Conservation (phyloP, 306 rosid species). For the Quercus suber region DNA sequence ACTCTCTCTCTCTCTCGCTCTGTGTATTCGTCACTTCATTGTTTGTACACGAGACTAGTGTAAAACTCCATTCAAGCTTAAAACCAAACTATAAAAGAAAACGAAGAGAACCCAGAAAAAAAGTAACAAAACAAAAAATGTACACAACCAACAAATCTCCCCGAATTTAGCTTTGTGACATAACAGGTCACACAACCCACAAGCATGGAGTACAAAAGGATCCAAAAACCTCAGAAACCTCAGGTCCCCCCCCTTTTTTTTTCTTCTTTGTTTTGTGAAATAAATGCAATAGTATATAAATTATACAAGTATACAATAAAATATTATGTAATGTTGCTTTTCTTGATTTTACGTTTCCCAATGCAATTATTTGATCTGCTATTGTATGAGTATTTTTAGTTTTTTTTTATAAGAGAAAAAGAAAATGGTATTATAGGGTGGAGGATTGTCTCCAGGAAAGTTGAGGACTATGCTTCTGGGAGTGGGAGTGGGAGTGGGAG, state of each 20-base stretch:
- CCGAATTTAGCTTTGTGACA: background rate
- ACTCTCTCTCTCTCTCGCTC: background rate
- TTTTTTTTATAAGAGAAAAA: conserved; percentile 1
- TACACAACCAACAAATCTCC: background rate
- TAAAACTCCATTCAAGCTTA: background rate
- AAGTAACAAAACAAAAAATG: background rate
- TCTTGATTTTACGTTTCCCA: conserved; percentile 11
- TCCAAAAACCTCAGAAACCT: conserved; percentile 95
- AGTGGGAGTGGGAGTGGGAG: conserved; percentile 89
- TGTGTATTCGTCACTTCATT: background rate
- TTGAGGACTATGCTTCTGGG: conserved; percentile 81
- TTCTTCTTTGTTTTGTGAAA: too few species aligned
- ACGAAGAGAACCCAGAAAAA: background rate
- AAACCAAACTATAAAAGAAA: background rate
- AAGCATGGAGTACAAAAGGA: conserved; percentile 89
- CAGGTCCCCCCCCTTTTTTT: conserved; percentile 50
- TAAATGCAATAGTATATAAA: background rate
- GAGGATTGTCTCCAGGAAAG: conserved; percentile 94
- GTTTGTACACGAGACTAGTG: background rate
- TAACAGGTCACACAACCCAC: background rate
- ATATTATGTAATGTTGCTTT: too few species aligned
- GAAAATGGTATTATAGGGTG: conserved; percentile 49
- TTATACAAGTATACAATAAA: conserved; percentile 2
- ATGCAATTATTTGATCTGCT: conserved; percentile 13
- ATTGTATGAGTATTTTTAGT: background rate